Conservation (phyloP, 2,329 filamentous ascomycete genomes). For the Penicillium palitans region DNA sequence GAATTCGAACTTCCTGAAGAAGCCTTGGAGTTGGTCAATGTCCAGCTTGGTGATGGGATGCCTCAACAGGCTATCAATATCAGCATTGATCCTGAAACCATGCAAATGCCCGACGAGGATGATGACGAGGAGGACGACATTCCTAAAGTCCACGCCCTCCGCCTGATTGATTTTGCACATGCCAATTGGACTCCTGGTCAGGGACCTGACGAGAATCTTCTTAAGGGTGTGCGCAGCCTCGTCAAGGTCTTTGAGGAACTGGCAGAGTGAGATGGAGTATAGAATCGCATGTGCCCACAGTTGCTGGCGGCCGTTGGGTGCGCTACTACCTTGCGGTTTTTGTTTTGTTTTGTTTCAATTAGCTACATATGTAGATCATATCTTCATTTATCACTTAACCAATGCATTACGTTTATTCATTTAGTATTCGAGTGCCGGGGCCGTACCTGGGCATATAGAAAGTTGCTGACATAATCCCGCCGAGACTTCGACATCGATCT, state of each 20-base stretch:
- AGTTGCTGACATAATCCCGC: slow-evolving; percentile 14
- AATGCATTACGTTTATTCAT: not conserved
- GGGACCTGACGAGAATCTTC: slow-evolving; percentile 81
- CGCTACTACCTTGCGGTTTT: not conserved
- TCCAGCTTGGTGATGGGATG: slow-evolving; percentile 33
- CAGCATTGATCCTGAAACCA: slow-evolving; percentile 37
- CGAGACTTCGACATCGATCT: slow-evolving; percentile 14
- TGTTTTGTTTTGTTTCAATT: not conserved
- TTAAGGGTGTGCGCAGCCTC: slow-evolving; percentile 72
- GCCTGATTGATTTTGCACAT: slow-evolving; percentile 96
- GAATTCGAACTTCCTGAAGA: slow-evolving; percentile 34
- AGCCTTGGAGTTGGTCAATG: slow-evolving; percentile 33
- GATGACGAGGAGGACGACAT: slow-evolving; percentile 56
- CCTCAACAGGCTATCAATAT: slow-evolving; percentile 37
- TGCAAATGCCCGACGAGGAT: slow-evolving; percentile 50
- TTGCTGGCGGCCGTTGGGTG: slow-evolving; percentile 30
- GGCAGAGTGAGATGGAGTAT: slow-evolving; percentile 29
- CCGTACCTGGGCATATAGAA: not conserved
- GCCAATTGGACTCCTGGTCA: slow-evolving; percentile 77
- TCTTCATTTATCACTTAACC: not conserved
- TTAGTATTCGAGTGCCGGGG: not conserved
- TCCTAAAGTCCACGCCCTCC: slow-evolving; percentile 73
- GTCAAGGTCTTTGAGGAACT: slow-evolving; percentile 70
- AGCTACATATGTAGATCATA: not conserved
- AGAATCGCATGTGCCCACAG: slow-evolving; percentile 14